A percentile compares a stretch with the other conserved stretches of the same genome.
Evolutionary conservation across 2,329 filamentous ascomycete species (phyloP).

Genomic region (Aspergillus tubingensis): DNA sequence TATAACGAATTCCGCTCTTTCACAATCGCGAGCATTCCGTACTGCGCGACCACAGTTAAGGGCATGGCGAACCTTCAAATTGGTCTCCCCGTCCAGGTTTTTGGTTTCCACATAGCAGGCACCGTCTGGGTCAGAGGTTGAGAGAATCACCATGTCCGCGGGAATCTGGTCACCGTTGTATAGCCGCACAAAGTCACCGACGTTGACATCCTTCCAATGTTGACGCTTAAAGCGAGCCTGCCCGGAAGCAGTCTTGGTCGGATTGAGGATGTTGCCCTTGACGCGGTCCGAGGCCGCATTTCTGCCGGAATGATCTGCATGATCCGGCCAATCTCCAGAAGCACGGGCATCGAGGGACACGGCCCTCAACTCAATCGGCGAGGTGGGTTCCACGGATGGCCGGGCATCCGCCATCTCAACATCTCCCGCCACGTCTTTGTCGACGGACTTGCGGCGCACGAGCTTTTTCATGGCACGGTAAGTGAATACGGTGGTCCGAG

Average conservation of each 20-base stretch:
- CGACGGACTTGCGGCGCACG: background rate
- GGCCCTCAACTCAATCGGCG: slow-evolving; percentile 5
- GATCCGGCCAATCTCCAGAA: slow-evolving; percentile 3
- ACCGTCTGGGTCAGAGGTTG: slow-evolving; percentile 5
- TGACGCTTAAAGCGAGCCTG: slow-evolving; percentile 8
- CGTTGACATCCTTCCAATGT: slow-evolving; percentile 10
- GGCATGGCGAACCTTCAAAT: slow-evolving; percentile 8
- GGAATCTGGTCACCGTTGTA: slow-evolving; percentile 9
- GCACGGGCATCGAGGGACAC: slow-evolving; percentile 8
- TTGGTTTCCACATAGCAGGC: slow-evolving; percentile 8
- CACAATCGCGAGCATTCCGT: slow-evolving; percentile 5
- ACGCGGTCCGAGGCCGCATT: background rate
- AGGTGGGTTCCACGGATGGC: background rate
- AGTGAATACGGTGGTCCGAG: background rate
- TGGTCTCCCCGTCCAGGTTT: slow-evolving; percentile 8
- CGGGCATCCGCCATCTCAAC: slow-evolving; percentile 6
- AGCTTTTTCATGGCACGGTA: slow-evolving; percentile 5
- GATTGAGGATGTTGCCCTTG: slow-evolving; percentile 4
- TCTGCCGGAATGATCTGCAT: background rate
- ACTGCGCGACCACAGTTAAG: slow-evolving; percentile 3
- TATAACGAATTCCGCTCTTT: slow-evolving; percentile 3
- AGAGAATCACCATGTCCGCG: slow-evolving; percentile 7
- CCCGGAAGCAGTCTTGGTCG: background rate
- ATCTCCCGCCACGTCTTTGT: slow-evolving; percentile 5
- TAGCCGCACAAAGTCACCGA: slow-evolving; percentile 6